These are phyloP conservation scores for Aspergillus oerlinghausenensis DNA, from an alignment of 2,329 filamentous ascomycete species.

Conservation along the genomic window DNA sequence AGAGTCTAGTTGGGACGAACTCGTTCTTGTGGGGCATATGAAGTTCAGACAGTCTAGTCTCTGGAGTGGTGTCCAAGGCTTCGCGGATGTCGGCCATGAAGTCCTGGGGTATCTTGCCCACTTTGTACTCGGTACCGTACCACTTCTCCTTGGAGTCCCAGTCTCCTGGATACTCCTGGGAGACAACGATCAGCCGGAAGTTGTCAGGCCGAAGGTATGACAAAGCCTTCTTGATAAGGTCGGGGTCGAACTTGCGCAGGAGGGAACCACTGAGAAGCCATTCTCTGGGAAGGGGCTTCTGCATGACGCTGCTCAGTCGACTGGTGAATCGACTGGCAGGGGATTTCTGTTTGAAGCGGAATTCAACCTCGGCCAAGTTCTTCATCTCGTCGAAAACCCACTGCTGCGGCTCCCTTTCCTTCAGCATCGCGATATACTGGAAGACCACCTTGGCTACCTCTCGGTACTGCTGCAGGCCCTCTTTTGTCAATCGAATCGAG, in stretches of 20 bases:
- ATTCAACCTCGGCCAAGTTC: conserved; percentile 84
- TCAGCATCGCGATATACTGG: conserved; percentile 84
- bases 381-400: conserved; percentile 96
- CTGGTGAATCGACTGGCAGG: conserved; percentile 87
- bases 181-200: conserved; percentile 77
- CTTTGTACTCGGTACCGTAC: conserved; percentile 93
- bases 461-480: conserved; percentile 75
- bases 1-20: conserved; percentile 88
- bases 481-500: conserved; percentile 74
- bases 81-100: conserved; percentile 67
- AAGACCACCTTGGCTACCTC: conserved; percentile 82
- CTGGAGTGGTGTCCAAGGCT: conserved; percentile 55
- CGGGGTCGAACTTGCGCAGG: conserved; percentile 73
- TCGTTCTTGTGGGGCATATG: conserved; percentile 91
- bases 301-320: conserved; percentile 80
- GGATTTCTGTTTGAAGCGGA: conserved; percentile 90
- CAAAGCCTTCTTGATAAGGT: conserved; percentile 70
- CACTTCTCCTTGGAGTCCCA: conserved; percentile 91
- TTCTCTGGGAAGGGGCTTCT: conserved; percentile 79
- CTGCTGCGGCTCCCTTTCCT: conserved; percentile 72
- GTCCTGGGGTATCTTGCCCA: conserved; percentile 71
- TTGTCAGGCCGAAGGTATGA: conserved; percentile 78
- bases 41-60: conserved; percentile 63
- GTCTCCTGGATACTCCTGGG: conserved; percentile 73
- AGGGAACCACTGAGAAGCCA: conserved; percentile 79